Evolutionary conservation across 371 early-diverging fungal genomes (phyloP).

Genomic region (Actinomortierella ambigua): DNA sequence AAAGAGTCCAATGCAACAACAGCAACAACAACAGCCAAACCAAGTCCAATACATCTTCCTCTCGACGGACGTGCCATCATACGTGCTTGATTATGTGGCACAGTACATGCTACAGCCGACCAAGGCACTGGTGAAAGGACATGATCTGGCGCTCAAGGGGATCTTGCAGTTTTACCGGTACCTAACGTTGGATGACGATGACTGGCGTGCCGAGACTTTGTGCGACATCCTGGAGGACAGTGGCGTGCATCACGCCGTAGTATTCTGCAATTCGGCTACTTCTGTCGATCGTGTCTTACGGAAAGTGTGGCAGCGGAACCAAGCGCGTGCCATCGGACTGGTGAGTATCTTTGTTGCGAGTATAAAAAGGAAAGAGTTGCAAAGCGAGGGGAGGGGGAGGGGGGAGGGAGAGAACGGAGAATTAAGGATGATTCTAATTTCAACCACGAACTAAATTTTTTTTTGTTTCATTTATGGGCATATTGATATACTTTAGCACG

Average conservation of each 20-base stretch:
- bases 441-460: background rate
- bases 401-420: no score
- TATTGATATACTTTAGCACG: slow-evolving; percentile 25
- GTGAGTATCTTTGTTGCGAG: slow-evolving; percentile 8
- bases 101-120: slow-evolving; percentile 43
- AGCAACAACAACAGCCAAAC: background rate
- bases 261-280: slow-evolving; percentile 33
- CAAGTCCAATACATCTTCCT: slow-evolving; percentile 26
- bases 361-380: no score
- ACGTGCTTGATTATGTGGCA: slow-evolving; percentile 38
- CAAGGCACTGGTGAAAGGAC: slow-evolving; percentile 39
- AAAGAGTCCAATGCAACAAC: no score
- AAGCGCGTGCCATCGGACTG: slow-evolving; percentile 27
- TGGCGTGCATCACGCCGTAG: slow-evolving; percentile 28
- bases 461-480: background rate
- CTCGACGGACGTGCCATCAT: slow-evolving; percentile 34
- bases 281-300: slow-evolving; percentile 29
- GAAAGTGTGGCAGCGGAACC: slow-evolving; percentile 26
- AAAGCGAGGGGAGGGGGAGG: no score
- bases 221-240: slow-evolving; percentile 40
- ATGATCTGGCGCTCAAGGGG: slow-evolving; percentile 42
- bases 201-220: slow-evolving; percentile 33
- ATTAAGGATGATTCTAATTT: no score
- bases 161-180: slow-evolving; percentile 44
- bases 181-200: slow-evolving; percentile 38